Evolutionary conservation across 1,139 yeast species (phyloP), one percentile per base, ranked within the genome.

Genomic region (Debaryomycetaceae sp.): DNA sequence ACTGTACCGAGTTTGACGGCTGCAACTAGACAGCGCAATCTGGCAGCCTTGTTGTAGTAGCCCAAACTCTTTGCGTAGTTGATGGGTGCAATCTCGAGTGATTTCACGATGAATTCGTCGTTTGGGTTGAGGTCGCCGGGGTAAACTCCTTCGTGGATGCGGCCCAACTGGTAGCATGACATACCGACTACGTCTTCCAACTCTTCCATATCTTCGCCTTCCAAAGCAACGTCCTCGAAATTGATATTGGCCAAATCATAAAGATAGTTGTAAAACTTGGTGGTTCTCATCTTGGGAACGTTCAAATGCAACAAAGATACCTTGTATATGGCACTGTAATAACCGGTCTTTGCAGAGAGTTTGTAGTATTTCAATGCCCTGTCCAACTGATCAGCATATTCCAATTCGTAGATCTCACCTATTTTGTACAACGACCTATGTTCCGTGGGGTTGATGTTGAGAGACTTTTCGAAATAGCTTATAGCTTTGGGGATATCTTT

Each of bases 1-100:
- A 89, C 84, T 52, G 81, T 79, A 4, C 97, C 98, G 36, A 92
- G 69, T 48, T 87, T 81, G 54, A 86, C 89, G 59, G 88, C 95
- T 0, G 97, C 87, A 33, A 88, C 80, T 8, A 91, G 70, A 55
- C 91, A 86, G 34, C 83, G 81, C 45, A 82, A 68, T 51, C 79
- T 78, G 5, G 97, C 96, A 4, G 96, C 87, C 45, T 79, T 79
- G 52, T 83, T 74, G 62, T 83, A 92, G 51, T 78, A 78, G 32
- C 81, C 72, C 41, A 88, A 67, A 6, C 96, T 82, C 50, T 73
- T 75, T n/a, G 74, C 62, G 41, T 77, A 76, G 57, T 83, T 71
- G 15, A 70, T 74, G 1, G 78, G 76, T 0, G 73, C 70, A 38
- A 59, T 46, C 48, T 64, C 65, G 41, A 69, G 56, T 11, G 72